phyloP scores from a whole-genome alignment of 2,329 filamentous ascomycete genomes.

The Phoma sp. region DNA sequence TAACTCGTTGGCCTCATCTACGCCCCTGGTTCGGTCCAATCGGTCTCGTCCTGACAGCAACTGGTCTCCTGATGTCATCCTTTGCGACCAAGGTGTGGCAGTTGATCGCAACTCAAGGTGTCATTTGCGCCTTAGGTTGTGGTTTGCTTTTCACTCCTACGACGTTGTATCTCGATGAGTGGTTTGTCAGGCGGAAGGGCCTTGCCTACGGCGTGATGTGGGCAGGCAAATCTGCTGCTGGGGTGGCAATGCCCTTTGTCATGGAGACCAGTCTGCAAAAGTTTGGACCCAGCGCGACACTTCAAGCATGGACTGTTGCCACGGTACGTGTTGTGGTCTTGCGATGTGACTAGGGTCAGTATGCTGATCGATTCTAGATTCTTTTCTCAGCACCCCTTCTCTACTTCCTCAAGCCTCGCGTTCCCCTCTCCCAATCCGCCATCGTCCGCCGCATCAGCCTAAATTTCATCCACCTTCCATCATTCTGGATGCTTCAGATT shows the following conservation, averaged over 20 bases:
- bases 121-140: slow-evolving; percentile 52
- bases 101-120: slow-evolving; percentile 48
- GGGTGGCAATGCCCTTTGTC: slow-evolving; percentile 53
- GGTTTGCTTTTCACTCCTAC: slow-evolving; percentile 56
- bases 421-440: slow-evolving; percentile 45
- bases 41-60: slow-evolving; percentile 40
- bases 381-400: slow-evolving; percentile 42
- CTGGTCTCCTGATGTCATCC: slow-evolving; percentile 30
- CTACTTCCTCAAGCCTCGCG: slow-evolving; percentile 50
- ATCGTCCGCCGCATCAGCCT: slow-evolving; percentile 38
- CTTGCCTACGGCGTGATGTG: slow-evolving; percentile 69
- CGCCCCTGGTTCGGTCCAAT: slow-evolving; percentile 38
- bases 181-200: slow-evolving; percentile 65
- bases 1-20: slow-evolving; percentile 42
- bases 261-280: slow-evolving; percentile 49
- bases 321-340: slow-evolving; percentile 6
- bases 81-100: slow-evolving; percentile 38
- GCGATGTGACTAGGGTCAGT: no score
- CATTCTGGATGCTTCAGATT: slow-evolving; percentile 46
- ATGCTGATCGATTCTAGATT: slow-evolving; percentile 23
- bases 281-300: slow-evolving; percentile 51
- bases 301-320: slow-evolving; percentile 48
- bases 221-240: slow-evolving; percentile 50
- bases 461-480: slow-evolving; percentile 36
- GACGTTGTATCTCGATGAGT: slow-evolving; percentile 65